Percentiles rank a stretch among this genome's conserved stretches.
Conservation (phyloP, 2,329 filamentous ascomycete species). For the Arthrobotrys conoides region DNA sequence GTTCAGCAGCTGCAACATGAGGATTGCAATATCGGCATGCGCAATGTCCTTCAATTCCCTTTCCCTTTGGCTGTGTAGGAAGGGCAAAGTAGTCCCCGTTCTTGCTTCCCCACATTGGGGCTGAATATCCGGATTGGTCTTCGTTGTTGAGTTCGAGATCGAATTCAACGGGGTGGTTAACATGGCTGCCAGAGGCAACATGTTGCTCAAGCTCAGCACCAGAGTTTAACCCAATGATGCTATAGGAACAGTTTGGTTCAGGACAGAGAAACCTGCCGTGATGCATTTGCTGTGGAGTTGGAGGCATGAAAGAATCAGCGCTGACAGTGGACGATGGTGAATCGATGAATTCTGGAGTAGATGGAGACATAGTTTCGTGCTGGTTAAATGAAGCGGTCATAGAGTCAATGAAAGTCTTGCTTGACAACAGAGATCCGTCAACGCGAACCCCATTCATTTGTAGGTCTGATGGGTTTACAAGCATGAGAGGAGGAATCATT, state of each 20-base stretch:
- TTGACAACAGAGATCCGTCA: constrained; percentile 54
- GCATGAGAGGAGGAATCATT: constrained; percentile 59
- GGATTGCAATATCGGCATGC: constrained; percentile 58
- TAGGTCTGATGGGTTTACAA: constrained; percentile 56
- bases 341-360: constrained; percentile 59
- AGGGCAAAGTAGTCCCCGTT: constrained; percentile 53
- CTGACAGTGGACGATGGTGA: constrained; percentile 55
- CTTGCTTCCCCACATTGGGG: constrained; percentile 51
- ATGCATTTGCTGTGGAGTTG: constrained; percentile 52
- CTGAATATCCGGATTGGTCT: constrained; percentile 46
- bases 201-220: constrained; percentile 55
- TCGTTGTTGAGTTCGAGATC: constrained; percentile 55
- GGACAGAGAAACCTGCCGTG: constrained; percentile 55
- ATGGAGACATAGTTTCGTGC: constrained; percentile 54
- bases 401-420: constrained; percentile 59
- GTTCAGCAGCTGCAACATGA: constrained; percentile 20
- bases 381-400: constrained; percentile 58
- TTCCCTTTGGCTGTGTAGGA: constrained; percentile 54
- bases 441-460: constrained; percentile 57
- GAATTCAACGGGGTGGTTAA: constrained; percentile 55
- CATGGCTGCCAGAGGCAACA: constrained; percentile 49
- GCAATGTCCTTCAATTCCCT: constrained; percentile 44
- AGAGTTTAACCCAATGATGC: constrained; percentile 49
- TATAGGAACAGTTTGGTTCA: constrained; percentile 56
- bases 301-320: constrained; percentile 58